Percentiles rank a stretch among this genome's conserved stretches.
Evolutionary conservation across 129 eudicot genomes (phyloP).

Genomic region (Chrysanthemum seticuspe): DNA sequence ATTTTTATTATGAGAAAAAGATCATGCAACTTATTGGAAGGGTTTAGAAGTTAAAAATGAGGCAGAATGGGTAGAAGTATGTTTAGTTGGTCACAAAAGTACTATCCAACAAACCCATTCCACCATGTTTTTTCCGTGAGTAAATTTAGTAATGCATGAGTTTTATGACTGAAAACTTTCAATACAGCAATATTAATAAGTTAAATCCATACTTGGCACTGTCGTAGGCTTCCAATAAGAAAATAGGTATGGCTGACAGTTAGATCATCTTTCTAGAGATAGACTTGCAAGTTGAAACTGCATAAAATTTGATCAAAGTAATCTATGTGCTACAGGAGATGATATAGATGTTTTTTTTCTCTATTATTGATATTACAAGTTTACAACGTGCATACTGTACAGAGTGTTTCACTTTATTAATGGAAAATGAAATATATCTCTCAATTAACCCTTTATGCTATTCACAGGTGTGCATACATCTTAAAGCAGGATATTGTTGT

Average conservation of each 20-base stretch:
- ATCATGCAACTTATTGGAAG: not conserved
- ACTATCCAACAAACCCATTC: not conserved
- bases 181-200: too few species aligned
- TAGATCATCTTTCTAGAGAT: too few species aligned
- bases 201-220: too few species aligned
- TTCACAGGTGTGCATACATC: slow-evolving; percentile 88
- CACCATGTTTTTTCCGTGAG: too few species aligned
- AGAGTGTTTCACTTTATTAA: not conserved
- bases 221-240: too few species aligned
- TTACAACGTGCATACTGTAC: slow-evolving; percentile 7
- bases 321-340: not conserved
- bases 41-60: not conserved
- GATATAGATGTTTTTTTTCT: not conserved
- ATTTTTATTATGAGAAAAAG: not conserved
- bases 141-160: too few species aligned
- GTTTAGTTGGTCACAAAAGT: not conserved
- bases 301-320: too few species aligned
- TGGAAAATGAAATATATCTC: not conserved
- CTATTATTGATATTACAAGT: not conserved
- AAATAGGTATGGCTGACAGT: too few species aligned
- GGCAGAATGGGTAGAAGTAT: not conserved
- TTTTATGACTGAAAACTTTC: too few species aligned
- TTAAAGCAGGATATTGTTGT: slow-evolving; percentile 94
- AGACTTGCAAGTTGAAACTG: too few species aligned
- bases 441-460: not conserved